Evolutionary conservation across 1,284 basidiomycete genomes (phyloP).

Genomic region (Veloboletus limbatus): DNA sequence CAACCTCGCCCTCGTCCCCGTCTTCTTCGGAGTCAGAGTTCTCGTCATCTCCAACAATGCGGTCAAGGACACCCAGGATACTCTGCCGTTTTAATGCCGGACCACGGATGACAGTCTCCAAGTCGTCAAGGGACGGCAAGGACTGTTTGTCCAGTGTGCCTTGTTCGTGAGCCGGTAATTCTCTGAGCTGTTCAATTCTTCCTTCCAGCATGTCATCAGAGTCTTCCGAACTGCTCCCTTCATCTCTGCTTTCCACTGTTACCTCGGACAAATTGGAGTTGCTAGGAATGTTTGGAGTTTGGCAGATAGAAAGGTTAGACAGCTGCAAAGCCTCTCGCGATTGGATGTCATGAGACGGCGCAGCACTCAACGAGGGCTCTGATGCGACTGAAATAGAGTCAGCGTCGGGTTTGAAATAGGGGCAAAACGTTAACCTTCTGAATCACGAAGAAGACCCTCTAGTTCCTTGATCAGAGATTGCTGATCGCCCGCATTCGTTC

Average conservation of each 20-base stretch:
- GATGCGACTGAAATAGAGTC: conserved; percentile 1
- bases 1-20: conserved; percentile 34
- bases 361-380: background rate
- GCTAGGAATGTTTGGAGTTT: conserved; percentile 19
- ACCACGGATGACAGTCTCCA: conserved; percentile 50
- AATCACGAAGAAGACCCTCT: conserved; percentile 25
- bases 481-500: conserved; percentile 25
- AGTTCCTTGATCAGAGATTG: conserved; percentile 37
- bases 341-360: background rate
- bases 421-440: conserved; percentile 16
- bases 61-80: conserved; percentile 19
- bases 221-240: conserved; percentile 36
- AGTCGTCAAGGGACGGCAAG: conserved; percentile 33
- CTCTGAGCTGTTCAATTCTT: conserved; percentile 6
- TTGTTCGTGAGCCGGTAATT: background rate
- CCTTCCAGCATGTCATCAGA: conserved; percentile 23
- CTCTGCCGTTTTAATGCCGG: conserved; percentile 32
- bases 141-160: conserved; percentile 5
- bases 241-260: conserved; percentile 30
- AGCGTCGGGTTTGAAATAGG: conserved; percentile 4
- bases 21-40: conserved; percentile 30
- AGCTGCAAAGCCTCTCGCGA: background rate
- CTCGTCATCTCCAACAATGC: conserved; percentile 12
- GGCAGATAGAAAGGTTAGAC: background rate
- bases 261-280: conserved; percentile 32